These are phyloP conservation scores for Claviceps pazoutovae DNA, from an alignment of 2,329 filamentous ascomycete genomes.

Conservation along the genomic window DNA sequence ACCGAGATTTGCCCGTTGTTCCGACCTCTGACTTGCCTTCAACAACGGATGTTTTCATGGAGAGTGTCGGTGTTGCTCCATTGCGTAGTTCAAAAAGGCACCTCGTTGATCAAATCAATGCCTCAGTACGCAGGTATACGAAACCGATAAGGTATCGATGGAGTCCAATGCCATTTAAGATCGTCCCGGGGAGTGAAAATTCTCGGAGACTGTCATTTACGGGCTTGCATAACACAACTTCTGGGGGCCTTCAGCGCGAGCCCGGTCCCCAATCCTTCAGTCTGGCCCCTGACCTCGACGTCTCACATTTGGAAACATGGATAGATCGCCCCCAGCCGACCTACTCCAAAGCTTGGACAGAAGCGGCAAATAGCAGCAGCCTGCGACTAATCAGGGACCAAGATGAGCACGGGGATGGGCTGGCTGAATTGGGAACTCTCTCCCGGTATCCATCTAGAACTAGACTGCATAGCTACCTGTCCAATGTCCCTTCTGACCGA, in stretches of 20 bases:
- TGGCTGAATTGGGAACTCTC: conserved; percentile 43
- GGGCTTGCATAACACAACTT: conserved; percentile 29
- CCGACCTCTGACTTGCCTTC: not conserved
- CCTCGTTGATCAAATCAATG: conserved; percentile 34
- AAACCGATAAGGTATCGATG: conserved; percentile 39
- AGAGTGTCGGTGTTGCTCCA: conserved; percentile 45
- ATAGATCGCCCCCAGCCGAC: conserved; percentile 35
- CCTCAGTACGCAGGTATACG: conserved; percentile 27
- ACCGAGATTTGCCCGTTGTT: conserved; percentile 22
- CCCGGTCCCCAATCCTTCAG: not conserved
- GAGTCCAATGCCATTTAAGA: conserved; percentile 50
- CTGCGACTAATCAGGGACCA: conserved; percentile 38
- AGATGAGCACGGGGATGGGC: conserved; percentile 50
- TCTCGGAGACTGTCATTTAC: conserved; percentile 35
- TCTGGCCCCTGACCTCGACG: not conserved
- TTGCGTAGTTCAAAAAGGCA: conserved; percentile 33
- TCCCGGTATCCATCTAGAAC: conserved; percentile 39
- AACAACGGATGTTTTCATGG: conserved; percentile 38
- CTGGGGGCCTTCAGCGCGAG: conserved; percentile 35
- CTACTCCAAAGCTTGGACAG: conserved; percentile 24
- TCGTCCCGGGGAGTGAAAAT: conserved; percentile 46
- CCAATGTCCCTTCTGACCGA: conserved; percentile 34
- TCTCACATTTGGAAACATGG: not conserved
- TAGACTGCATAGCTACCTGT: conserved; percentile 37
- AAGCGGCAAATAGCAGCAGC: conserved; percentile 21